Percentiles rank a stretch among this genome's conserved stretches.
Conservation (phyloP, 1,284 basidiomycete genomes). For the Tranzscheliella williamsii region DNA sequence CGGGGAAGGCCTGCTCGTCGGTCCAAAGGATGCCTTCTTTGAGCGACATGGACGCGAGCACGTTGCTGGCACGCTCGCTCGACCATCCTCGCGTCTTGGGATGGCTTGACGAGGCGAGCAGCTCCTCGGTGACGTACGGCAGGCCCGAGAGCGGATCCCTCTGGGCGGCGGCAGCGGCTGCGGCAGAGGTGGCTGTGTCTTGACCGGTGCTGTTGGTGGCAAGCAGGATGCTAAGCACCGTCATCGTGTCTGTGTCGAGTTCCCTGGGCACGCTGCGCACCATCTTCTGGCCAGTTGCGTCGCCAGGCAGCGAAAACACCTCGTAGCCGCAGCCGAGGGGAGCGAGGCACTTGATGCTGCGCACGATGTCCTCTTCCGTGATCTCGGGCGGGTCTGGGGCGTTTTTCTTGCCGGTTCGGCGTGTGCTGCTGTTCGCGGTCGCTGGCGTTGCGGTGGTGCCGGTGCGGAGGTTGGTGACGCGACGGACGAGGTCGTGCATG, state of each 20-base stretch:
- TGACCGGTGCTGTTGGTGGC: too few species aligned
- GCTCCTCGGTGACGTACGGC: slow-evolving; percentile 65
- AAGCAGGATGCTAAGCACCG: slow-evolving; percentile 61
- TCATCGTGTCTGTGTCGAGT: slow-evolving; percentile 61
- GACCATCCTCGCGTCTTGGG: slow-evolving; percentile 70
- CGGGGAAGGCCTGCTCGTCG: slow-evolving; percentile 73
- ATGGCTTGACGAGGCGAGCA: slow-evolving; percentile 69
- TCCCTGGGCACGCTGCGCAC: slow-evolving; percentile 61
- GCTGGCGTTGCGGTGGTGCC: slow-evolving; percentile 58
- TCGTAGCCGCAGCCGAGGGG: slow-evolving; percentile 89
- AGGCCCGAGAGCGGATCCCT: slow-evolving; percentile 2
- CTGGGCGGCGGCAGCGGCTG: not conserved
- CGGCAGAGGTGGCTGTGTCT: too few species aligned
- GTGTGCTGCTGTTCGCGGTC: not conserved
- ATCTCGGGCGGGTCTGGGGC: slow-evolving; percentile 45
- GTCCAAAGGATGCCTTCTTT: slow-evolving; percentile 92
- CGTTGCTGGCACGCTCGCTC: slow-evolving; percentile 72
- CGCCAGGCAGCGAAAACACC: slow-evolving; percentile 70
- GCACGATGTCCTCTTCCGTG: slow-evolving; percentile 80
- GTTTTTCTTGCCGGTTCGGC: not conserved
- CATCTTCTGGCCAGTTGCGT: slow-evolving; percentile 56
- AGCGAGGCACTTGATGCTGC: slow-evolving; percentile 82
- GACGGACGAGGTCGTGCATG: slow-evolving; percentile 78
- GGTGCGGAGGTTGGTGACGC: slow-evolving; percentile 76
- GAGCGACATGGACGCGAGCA: slow-evolving; percentile 84